These are phyloP conservation scores for Termitomyces bulborhizus DNA, from an alignment of 768 basidiomycete species.

Conservation along the genomic window DNA sequence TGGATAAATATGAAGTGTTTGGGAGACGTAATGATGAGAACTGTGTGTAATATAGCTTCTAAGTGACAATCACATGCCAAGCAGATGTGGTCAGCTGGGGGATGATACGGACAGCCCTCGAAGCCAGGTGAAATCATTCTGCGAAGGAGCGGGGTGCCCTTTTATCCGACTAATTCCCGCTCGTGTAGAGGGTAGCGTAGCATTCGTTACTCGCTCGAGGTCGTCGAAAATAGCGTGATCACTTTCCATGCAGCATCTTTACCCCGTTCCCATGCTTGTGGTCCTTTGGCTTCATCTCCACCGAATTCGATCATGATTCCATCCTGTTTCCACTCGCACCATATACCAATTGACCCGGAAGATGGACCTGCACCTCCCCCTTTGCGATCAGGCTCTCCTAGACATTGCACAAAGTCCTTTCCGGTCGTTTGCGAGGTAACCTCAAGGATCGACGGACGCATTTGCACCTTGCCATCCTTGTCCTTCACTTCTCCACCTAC, in stretches of 20 bases:
- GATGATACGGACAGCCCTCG: background rate
- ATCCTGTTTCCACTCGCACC: conserved; percentile 86
- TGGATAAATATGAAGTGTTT: conserved; percentile 3
- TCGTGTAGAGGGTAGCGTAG: background rate
- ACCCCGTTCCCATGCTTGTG: conserved; percentile 83
- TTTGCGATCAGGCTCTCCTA: conserved; percentile 89
- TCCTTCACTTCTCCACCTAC: conserved; percentile 28
- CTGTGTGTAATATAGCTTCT: conserved; percentile 1
- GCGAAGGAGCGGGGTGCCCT: background rate
- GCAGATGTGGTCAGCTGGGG: background rate
- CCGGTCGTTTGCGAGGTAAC: conserved; percentile 54
- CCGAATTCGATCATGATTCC: conserved; percentile 87
- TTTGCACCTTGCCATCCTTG: conserved; percentile 27
- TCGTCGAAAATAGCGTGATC: conserved; percentile 50
- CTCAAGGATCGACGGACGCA: conserved; percentile 33
- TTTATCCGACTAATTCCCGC: background rate
- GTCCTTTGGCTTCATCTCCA: conserved; percentile 68
- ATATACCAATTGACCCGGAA: conserved; percentile 81
- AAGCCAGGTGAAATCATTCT: background rate
- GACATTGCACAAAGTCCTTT: conserved; percentile 62
- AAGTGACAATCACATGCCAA: conserved; percentile 7
- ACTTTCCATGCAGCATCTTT: conserved; percentile 79
- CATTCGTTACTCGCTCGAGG: background rate
- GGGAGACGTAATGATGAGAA: background rate
- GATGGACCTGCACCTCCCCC: conserved; percentile 86